phyloP scores from a whole-genome alignment of 352 stramenopile species.

The Phytopythium helicoides region DNA sequence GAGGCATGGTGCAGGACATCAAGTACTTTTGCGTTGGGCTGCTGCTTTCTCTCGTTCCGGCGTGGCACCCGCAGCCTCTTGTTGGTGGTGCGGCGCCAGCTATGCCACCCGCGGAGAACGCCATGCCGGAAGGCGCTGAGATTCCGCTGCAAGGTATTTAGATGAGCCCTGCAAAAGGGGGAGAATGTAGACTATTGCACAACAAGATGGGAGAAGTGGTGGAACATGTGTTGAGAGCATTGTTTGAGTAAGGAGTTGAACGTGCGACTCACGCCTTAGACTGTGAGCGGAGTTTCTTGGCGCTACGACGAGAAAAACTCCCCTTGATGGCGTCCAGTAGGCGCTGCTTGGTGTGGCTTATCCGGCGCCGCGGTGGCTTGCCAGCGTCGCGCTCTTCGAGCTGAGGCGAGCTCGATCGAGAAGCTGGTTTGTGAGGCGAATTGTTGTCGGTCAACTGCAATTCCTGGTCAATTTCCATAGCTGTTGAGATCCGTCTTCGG shows the following conservation, averaged over 20 bases:
- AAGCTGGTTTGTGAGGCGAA: conserved; percentile 6
- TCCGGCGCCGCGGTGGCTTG: conserved; percentile 12
- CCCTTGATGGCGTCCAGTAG: conserved; percentile 57
- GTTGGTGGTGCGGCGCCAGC: conserved; percentile 21
- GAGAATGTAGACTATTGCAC: conserved; percentile 3
- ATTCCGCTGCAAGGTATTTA: conserved; percentile 80
- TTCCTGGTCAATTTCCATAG: conserved; percentile 45
- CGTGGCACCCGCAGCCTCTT: conserved; percentile 72
- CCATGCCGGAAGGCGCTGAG: conserved; percentile 39
- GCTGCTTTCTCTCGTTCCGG: conserved; percentile 71
- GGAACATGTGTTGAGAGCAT: not conserved
- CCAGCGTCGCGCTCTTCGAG: not conserved
- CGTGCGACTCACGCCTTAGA: not conserved
- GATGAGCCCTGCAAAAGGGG: conserved; percentile 1
- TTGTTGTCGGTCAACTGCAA: conserved; percentile 26
- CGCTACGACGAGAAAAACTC: conserved; percentile 27
- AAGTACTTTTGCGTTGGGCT: conserved; percentile 79
- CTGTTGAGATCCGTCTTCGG: conserved; percentile 45
- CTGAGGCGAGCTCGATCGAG: too few relatives aligned
- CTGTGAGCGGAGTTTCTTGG: conserved; percentile 13
- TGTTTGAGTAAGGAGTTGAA: too few relatives aligned
- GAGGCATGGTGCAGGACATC: conserved; percentile 67
- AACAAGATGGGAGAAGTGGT: not conserved
- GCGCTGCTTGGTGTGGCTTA: conserved; percentile 69
- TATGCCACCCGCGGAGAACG: conserved; percentile 23